phyloP scores from a whole-genome alignment of 192 early-diverging fungal species.

The Gamsiella multidivaricata region DNA sequence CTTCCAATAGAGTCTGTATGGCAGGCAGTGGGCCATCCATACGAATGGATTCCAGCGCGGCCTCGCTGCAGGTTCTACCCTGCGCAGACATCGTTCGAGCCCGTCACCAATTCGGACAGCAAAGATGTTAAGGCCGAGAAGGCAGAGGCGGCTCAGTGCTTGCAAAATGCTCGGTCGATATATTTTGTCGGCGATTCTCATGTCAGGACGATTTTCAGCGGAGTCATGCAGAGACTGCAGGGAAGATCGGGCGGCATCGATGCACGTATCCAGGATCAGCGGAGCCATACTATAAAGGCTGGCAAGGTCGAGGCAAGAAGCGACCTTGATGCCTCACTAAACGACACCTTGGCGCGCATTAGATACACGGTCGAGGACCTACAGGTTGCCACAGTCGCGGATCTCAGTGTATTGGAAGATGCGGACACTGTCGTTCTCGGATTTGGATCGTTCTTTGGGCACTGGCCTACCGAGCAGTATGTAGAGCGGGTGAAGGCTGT shows the following conservation, averaged over 20 bases:
- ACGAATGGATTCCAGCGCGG: conserved; percentile 41
- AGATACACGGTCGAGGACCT: neutral
- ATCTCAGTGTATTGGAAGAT: neutral
- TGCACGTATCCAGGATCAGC: neutral
- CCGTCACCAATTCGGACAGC: conserved; percentile 1
- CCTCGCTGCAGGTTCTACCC: conserved; percentile 28
- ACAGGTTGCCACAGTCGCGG: neutral
- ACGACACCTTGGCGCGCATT: conserved; percentile 16
- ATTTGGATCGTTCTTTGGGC: conserved; percentile 4
- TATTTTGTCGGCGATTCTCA: conserved; percentile 41
- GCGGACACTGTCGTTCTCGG: conserved; percentile 31
- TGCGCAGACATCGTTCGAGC: conserved; percentile 13
- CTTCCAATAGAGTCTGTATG: conserved; percentile 13
- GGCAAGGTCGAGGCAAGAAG: conserved; percentile 2
- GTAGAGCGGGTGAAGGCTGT: conserved; percentile 5
- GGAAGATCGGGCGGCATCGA: conserved; percentile 15
- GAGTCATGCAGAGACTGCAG: conserved; percentile 26
- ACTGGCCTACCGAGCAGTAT: conserved; percentile 21
- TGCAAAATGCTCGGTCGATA: conserved; percentile 6
- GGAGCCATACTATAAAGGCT: neutral
- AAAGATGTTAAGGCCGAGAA: conserved; percentile 11
- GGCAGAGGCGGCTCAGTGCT: conserved; percentile 9
- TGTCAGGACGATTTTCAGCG: conserved; percentile 14
- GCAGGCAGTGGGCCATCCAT: conserved; percentile 26
- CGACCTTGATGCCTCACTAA: conserved; percentile 8